phyloP scores from a whole-genome alignment of 1,139 yeast species.

The Yamadazyma jaroonii region DNA sequence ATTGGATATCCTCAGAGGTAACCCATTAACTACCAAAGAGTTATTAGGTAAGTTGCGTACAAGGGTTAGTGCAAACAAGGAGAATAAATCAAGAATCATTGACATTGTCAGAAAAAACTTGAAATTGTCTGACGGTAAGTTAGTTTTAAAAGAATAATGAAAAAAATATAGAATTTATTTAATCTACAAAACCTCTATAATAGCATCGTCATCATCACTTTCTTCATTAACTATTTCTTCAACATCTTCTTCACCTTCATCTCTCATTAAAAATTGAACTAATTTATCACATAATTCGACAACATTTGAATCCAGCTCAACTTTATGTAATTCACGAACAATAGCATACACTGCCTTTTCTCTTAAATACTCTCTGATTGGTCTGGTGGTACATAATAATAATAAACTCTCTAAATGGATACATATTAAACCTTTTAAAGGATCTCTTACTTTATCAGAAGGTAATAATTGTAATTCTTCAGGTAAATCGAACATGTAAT shows the following conservation, averaged over 20 bases:
- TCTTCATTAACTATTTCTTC: conserved; percentile 29
- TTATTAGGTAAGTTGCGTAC: conserved; percentile 59
- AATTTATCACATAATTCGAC: conserved; percentile 68
- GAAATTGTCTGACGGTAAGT: conserved; percentile 58
- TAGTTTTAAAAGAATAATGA: conserved; percentile 52
- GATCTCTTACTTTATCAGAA: conserved; percentile 75
- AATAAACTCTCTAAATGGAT: conserved; percentile 76
- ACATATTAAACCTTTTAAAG: conserved; percentile 59
- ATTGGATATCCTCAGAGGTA: conserved; percentile 56
- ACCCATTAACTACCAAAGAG: conserved; percentile 65
- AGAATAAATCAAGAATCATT: conserved; percentile 67
- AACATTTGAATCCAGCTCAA: conserved; percentile 59
- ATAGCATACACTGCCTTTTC: conserved; percentile 78
- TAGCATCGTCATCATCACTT: conserved; percentile 34
- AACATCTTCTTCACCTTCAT: conserved; percentile 46
- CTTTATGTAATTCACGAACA: conserved; percentile 80
- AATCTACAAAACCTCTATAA: conserved; percentile 49
- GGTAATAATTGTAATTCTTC: conserved; percentile 83
- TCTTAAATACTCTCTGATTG: conserved; percentile 73
- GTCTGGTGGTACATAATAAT: conserved; percentile 70
- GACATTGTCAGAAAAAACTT: conserved; percentile 67
- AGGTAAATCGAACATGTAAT: conserved; percentile 84
- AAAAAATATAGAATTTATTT: not conserved
- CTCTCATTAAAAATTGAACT: conserved; percentile 90
- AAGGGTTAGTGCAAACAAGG: conserved; percentile 66